phyloP scores from a whole-genome alignment of 768 basidiomycete species.

The Boletus tylopilopsis region DNA sequence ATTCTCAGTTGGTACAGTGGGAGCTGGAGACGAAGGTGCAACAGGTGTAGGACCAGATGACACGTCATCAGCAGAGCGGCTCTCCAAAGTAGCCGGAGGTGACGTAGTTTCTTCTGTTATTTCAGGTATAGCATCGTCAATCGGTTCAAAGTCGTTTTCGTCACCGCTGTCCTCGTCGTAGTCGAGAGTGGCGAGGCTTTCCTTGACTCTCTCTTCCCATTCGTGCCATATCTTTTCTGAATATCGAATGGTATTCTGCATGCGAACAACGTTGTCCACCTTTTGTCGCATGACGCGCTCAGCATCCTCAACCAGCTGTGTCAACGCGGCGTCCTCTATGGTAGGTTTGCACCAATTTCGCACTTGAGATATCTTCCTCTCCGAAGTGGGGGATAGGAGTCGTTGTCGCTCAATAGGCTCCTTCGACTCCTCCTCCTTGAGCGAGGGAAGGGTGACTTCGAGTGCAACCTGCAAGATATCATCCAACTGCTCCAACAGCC shows the following conservation, averaged over 20 bases:
- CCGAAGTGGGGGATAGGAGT: slow-evolving; percentile 84
- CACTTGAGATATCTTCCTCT: slow-evolving; percentile 79
- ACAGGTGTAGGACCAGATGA: slow-evolving; percentile 69
- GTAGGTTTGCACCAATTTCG: slow-evolving; percentile 84
- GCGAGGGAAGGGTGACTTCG: slow-evolving; percentile 81
- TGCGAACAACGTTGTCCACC: slow-evolving; percentile 88
- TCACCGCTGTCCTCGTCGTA: slow-evolving; percentile 52
- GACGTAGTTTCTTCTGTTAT: slow-evolving; percentile 18
- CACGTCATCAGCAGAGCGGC: slow-evolving; percentile 23
- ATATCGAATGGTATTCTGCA: slow-evolving; percentile 97
- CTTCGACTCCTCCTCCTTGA: slow-evolving; percentile 88
- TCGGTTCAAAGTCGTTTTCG: slow-evolving; percentile 38
- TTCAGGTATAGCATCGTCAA: slow-evolving; percentile 23
- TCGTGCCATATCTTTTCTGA: slow-evolving; percentile 96
- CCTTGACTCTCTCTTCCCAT: slow-evolving; percentile 88
- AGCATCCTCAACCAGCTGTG: slow-evolving; percentile 80
- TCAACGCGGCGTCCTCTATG: slow-evolving; percentile 81
- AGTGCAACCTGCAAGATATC: slow-evolving; percentile 77
- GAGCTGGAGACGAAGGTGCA: slow-evolving; percentile 47
- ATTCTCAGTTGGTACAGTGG: slow-evolving; percentile 18
- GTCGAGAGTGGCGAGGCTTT: slow-evolving; percentile 53
- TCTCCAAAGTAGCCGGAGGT: slow-evolving; percentile 11
- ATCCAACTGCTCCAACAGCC: slow-evolving; percentile 80
- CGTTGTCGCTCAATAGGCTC: slow-evolving; percentile 92
- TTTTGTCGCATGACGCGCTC: slow-evolving; percentile 91